A percentile compares a stretch with the other conserved stretches of the same genome.
phyloP scores from a whole-genome alignment of 208 protist genomes.

The Crithidia brevicula region DNA sequence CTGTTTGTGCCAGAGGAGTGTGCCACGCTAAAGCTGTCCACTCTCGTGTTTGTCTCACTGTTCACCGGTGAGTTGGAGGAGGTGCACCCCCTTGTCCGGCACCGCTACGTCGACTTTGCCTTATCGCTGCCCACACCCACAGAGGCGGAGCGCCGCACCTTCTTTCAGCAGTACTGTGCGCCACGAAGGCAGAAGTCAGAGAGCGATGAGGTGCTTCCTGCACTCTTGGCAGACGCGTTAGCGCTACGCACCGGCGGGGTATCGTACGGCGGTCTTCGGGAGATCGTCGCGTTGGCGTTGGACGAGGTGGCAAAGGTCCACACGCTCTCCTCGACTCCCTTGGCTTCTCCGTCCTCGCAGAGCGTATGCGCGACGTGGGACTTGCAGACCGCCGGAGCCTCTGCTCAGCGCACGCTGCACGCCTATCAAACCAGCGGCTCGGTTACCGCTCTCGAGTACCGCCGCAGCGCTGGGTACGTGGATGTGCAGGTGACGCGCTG shows the following conservation, averaged over 20 bases:
- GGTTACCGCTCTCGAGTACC: slow-evolving; percentile 53
- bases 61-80: slow-evolving; percentile 55
- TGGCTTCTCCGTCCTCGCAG: neutral
- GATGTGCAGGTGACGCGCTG: slow-evolving; percentile 76
- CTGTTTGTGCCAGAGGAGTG: slow-evolving; percentile 40
- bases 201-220: neutral
- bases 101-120: slow-evolving; percentile 52
- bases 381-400: slow-evolving; percentile 12
- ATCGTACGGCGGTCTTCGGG: slow-evolving; percentile 64
- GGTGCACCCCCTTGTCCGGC: slow-evolving; percentile 46
- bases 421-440: slow-evolving; percentile 52
- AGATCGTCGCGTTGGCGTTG: slow-evolving; percentile 31
- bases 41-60: slow-evolving; percentile 44
- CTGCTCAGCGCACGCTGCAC: slow-evolving; percentile 40
- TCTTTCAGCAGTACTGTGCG: slow-evolving; percentile 33
- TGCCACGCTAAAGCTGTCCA: slow-evolving; percentile 21
- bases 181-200: neutral
- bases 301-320: neutral
- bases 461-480: slow-evolving; percentile 65
- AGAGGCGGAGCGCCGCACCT: slow-evolving; percentile 50
- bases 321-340: neutral
- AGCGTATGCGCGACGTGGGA: neutral
- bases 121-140: slow-evolving; percentile 58
- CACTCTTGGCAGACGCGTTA: slow-evolving; percentile 36
- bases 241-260: slow-evolving; percentile 71